Base-by-base conservation (phyloP, 2,329 filamentous ascomycete species). In the Camillea tinctor region DNA sequence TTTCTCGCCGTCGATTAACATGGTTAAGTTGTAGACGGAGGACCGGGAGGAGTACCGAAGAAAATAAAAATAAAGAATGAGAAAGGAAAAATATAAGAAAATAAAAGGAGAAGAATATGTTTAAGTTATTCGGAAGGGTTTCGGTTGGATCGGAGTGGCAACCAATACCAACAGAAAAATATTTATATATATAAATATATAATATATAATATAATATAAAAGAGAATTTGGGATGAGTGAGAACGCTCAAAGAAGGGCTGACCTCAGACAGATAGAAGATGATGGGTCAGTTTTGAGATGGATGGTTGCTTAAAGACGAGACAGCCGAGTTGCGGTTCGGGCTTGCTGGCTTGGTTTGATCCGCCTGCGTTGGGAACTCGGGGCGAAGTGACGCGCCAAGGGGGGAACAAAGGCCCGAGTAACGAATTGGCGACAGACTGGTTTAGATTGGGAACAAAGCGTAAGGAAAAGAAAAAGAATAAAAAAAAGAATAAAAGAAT, bases 1-100 rank as follows among this genome's bases (percentile, higher is more conserved):
- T 83, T 98, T 98, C 82, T 97, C 92, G 78, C 94, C 94, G 84
- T 97, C 88, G 77, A 93, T 91, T 76, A 93, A 84, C 91, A 93
- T 93, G 53, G 52, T 52, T 8, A 4, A 52, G 63, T 71, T 77
- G 71, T 23, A 3, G 54, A 23, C 30, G 4, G n/a, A 50, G 21
- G 15, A 20, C 36, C 21, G 50, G 11, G 20, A 19, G 21, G 53
- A 55, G 17, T 21, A 48, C 11, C 49, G 23, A 49, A 55, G 36
- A 30, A n/a, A 48, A 55, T 23, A 44, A 44, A 5, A 21, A 20
- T 9, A 36, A 23, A 24, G 26, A 44, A n/a, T n/a, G n/a, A n/a
- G n/a, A n/a, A n/a, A n/a, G n/a, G n/a, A n/a, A n/a, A n/a, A n/a
- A n/a, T n/a, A n/a, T n/a, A 49, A 55, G 36, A 30, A n/a, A 48